Base-by-base conservation (phyloP, 495 filamentous ascomycete genomes). In the Lepraria neglecta region DNA sequence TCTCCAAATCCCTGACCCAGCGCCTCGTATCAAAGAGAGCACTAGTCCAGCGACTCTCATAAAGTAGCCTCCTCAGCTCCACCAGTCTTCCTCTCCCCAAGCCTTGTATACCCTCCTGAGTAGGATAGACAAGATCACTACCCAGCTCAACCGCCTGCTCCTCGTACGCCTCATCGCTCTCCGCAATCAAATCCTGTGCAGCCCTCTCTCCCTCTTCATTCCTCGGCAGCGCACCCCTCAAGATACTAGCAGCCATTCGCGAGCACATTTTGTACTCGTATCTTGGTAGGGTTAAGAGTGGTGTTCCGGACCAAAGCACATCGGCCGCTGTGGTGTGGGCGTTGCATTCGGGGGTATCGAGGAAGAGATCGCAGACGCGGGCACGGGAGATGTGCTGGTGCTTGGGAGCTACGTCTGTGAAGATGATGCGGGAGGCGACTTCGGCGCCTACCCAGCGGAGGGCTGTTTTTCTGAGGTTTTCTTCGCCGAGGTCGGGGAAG, bases 181-280 rank as follows among this genome's bases (percentile, higher is more conserved):
- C 72, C 4, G 88, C 90, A 61, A 96, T 88, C 47, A 99, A 79
- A 52, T 94, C 91, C 53, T 74, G 69, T 6, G 85, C 85, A 0
- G 89, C 90, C 45, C 73, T 74, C n/a, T 74, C 76, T 12, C 92
- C 92, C 19, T 83, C 82, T 10, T 75, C 76, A 4, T 74, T 75
- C 64, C 83, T 84, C 0, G 95, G 92, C 9, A 97, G 76, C 3
- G 94, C 94, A 44, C 94, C 95, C 62, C 82, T 87, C 14, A 98
- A 78, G 65, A 98, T 97, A 15, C 89, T 92, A 43, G 92, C 92
- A 24, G 94, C 94, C 88, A 98, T 97, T 55, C 95, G 85, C 46
- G 90, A 95, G 73, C 95, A 97, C 94, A 99, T 99, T 76, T 99
- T 99, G 72, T 97, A 96, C 58, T 84, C 81, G 73, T 97, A 94